Percentiles rank a stretch among this genome's conserved stretches.
phyloP scores from a whole-genome alignment of 108 stramenopile genomes.

The Pseudonitzschia multiseries region DNA sequence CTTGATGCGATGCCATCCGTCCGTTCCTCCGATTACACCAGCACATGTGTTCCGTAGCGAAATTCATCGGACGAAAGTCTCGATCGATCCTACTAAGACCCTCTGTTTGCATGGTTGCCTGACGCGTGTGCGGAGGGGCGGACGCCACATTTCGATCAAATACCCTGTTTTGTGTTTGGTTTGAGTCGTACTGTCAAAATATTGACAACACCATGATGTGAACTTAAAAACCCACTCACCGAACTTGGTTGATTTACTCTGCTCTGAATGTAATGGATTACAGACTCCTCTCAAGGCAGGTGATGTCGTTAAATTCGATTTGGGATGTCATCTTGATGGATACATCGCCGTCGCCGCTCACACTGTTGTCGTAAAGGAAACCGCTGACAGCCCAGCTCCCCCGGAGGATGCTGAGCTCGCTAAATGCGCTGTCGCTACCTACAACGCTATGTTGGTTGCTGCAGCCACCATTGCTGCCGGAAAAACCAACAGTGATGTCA shows the following conservation, averaged over 20 bases:
- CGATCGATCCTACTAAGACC: slow-evolving; percentile 35
- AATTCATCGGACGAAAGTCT: slow-evolving; percentile 6
- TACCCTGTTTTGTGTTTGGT: background rate
- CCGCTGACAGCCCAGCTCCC: slow-evolving; percentile 45
- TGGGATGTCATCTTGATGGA: slow-evolving; percentile 99
- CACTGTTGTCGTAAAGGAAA: slow-evolving; percentile 86
- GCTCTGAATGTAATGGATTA: background rate
- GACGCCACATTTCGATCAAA: slow-evolving; percentile 12
- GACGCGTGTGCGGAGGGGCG: slow-evolving; percentile 28
- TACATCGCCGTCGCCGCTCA: slow-evolving; percentile 98
- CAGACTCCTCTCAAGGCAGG: slow-evolving; percentile 87
- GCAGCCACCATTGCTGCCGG: slow-evolving; percentile 90
- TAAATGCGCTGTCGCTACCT: slow-evolving; percentile 92
- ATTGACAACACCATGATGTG: background rate
- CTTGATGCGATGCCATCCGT: slow-evolving; percentile 17
- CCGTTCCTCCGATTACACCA: slow-evolving; percentile 19
- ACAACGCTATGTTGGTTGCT: slow-evolving; percentile 96
- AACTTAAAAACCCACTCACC: background rate
- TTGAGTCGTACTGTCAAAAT: background rate
- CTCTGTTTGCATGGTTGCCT: slow-evolving; percentile 74
- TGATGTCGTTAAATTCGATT: slow-evolving; percentile 99
- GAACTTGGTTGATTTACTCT: background rate
- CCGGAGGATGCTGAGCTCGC: slow-evolving; percentile 60
- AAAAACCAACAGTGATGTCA: slow-evolving; percentile 88
- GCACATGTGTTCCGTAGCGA: slow-evolving; percentile 19